Evolutionary conservation across 805 yeast species (phyloP), one percentile per base, ranked within the genome.

Genomic region (Candida dajiaensis): DNA sequence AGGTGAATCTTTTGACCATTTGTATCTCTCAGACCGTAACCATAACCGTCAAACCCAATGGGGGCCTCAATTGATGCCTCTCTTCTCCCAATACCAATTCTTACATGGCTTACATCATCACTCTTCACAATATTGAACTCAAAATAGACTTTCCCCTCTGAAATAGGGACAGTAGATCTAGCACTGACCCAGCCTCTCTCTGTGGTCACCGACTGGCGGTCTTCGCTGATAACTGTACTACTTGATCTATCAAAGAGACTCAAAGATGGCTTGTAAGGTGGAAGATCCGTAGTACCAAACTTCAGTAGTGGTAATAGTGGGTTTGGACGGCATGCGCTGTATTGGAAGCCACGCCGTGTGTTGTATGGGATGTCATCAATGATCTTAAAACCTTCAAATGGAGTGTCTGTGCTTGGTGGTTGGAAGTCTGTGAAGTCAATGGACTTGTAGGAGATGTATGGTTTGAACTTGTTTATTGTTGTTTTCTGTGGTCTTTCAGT

Each of bases 11-110:
- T 78, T 53, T 86, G 85, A 2, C 95, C 90, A 7, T 75, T 72
- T 33, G 76, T 74, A 65, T 92, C 97, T 49, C 97, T 73, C 3
- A 94, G 59, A 2, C 96, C 97, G 64, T 94, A 92, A 0, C 97
- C 92, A 66, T 89, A 94, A 0, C 89, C 92, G 64, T 94, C 98
- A 57, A 79, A 88, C 3, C 99, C 99, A 6, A 90, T 94, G 0
- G 99, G 98, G 0, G 95, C 96, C 55, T 92, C 97, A 39, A 90
- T 65, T 42, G 89, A 78, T 2, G 96, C 94, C 59, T 92, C 98
- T 50, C 89, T 74, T 44, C 98, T 70, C 0, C 84, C 84, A 33
- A 92, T 60, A 0, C 99, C 99, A 25, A 90, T 60, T 25, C 99
- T 68, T 1, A 94, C 89, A 62, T 90, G 92, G 1, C 66, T 57